Conservation (phyloP, 805 yeast genomes). For the Metschnikowia kofuensis region DNA sequence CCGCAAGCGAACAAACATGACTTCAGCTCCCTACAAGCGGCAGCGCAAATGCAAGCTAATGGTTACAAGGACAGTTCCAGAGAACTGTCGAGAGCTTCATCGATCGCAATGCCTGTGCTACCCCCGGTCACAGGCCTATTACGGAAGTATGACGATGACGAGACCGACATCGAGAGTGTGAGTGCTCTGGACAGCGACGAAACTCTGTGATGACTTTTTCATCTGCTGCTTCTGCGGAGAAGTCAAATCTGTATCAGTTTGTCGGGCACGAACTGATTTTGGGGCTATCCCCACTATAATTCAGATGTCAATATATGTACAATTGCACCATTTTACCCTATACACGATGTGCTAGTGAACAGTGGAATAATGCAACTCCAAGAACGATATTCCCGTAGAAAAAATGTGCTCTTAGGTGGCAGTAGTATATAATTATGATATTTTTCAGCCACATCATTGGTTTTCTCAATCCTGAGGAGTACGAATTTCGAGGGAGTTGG, state of each 20-base stretch:
- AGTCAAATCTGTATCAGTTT: slow-evolving; percentile 1
- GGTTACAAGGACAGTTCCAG: slow-evolving; percentile 16
- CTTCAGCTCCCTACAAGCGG: slow-evolving; percentile 24
- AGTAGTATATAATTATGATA: too few species aligned
- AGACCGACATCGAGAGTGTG: slow-evolving; percentile 34
- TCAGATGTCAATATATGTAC: too few species aligned
- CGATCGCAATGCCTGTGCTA: slow-evolving; percentile 21
- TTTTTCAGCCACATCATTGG: too few species aligned
- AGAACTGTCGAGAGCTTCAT: slow-evolving; percentile 23
- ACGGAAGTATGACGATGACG: slow-evolving; percentile 27
- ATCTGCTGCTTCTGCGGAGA: not conserved
- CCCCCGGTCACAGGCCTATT: slow-evolving; percentile 32
- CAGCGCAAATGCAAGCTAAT: slow-evolving; percentile 1
- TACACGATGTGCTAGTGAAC: not conserved
- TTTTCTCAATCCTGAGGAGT: too few species aligned
- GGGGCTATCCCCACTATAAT: not conserved
- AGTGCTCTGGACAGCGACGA: slow-evolving; percentile 24
- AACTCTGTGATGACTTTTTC: not conserved
- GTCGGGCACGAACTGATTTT: slow-evolving; percentile 10
- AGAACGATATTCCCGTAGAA: too few species aligned
- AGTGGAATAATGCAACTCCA: too few species aligned
- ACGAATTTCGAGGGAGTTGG: too few species aligned
- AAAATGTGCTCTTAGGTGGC: too few species aligned
- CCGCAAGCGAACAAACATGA: slow-evolving; percentile 38
- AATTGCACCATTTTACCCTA: too few species aligned